These are phyloP conservation scores for Penicillium chermesinum DNA, from an alignment of 495 filamentous ascomycete species.

Conservation along the genomic window DNA sequence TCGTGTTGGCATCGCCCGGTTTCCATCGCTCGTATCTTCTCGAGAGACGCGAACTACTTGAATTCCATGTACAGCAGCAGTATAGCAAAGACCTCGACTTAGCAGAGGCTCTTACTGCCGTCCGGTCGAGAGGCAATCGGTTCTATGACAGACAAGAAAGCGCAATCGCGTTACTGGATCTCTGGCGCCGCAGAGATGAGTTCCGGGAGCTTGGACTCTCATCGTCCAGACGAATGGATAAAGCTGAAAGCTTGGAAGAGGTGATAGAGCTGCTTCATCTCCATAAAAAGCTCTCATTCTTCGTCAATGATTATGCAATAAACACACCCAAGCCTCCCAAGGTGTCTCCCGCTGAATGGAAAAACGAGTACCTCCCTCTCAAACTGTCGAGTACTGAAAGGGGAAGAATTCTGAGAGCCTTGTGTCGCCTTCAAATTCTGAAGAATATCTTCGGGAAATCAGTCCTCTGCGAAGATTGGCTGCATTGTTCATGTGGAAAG, in stretches of 20 bases:
- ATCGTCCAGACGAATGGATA: not conserved
- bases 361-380: not conserved
- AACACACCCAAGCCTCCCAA: too few species aligned
- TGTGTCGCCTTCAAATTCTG: not conserved
- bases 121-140: constrained; percentile 10
- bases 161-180: constrained; percentile 15
- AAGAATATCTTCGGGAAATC: not conserved
- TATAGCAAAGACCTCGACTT: constrained; percentile 9
- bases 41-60: constrained; percentile 11
- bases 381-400: not conserved
- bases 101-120: constrained; percentile 15
- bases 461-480: not conserved
- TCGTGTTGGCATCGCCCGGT: constrained; percentile 17
- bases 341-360: not conserved
- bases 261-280: not conserved
- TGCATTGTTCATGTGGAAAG: not conserved
- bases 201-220: not conserved
- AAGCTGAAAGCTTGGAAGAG: not conserved
- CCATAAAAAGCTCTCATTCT: not conserved
- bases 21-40: constrained; percentile 18
- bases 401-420: not conserved
- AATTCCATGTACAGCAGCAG: constrained; percentile 4
- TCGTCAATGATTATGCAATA: not conserved
- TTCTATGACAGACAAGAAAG: constrained; percentile 1
- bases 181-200: constrained; percentile 17